These are phyloP conservation scores for Aureobasidium vineae DNA, from an alignment of 2,329 filamentous ascomycete species.

Conservation along the genomic window DNA sequence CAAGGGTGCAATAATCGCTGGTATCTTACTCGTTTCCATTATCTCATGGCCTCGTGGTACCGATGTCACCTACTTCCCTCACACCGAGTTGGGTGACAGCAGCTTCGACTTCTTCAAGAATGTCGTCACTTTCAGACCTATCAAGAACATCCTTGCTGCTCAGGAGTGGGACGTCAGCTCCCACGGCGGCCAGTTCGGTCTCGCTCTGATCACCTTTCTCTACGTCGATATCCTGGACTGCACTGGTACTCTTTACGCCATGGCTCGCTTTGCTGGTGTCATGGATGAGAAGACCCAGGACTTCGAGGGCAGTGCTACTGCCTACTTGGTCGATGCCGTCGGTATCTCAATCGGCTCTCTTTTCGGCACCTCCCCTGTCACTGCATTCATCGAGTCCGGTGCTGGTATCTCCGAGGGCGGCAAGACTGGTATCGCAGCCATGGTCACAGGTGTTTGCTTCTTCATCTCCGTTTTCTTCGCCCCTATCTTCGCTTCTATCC, in stretches of 20 bases:
- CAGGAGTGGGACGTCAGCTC: conserved; percentile 70
- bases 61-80: conserved; percentile 75
- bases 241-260: conserved; percentile 83
- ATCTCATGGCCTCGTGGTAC: conserved; percentile 84
- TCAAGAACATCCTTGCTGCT: conserved; percentile 65
- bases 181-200: conserved; percentile 72
- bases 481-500: conserved; percentile 85
- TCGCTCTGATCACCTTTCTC: conserved; percentile 83
- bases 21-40: conserved; percentile 79
- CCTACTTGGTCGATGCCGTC: conserved; percentile 80
- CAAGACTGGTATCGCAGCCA: conserved; percentile 78
- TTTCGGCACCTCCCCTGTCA: conserved; percentile 76
- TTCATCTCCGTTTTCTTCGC: conserved; percentile 87
- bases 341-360: conserved; percentile 78
- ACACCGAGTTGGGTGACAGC: conserved; percentile 65
- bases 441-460: conserved; percentile 76
- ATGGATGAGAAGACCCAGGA: conserved; percentile 81
- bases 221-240: conserved; percentile 89
- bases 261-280: conserved; percentile 78
- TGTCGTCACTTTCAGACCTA: conserved; percentile 80
- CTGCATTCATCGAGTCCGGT: conserved; percentile 77
- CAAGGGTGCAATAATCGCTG: conserved; percentile 81
- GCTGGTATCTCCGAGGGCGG: conserved; percentile 87
- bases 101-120: conserved; percentile 84
- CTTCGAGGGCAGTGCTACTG: conserved; percentile 80